Base-by-base conservation (phyloP, 2,329 filamentous ascomycete genomes). In the Alternaria triticina region DNA sequence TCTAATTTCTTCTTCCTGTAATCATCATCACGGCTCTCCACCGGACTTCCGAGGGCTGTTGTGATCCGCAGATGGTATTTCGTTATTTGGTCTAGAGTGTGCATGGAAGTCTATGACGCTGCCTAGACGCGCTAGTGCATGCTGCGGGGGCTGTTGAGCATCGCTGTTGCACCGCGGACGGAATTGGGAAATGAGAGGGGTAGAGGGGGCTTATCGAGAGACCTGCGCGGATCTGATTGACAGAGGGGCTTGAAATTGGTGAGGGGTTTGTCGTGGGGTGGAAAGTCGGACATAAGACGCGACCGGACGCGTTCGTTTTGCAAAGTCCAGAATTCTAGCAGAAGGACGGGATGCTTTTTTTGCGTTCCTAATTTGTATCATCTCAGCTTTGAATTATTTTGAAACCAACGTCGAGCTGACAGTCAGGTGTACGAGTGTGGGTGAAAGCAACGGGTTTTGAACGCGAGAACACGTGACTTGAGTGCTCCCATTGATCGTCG, bases 11-110 rank as follows among this genome's bases (percentile, higher is more conserved):
- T 43, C 17, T 51, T 49, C 23, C 52, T 40, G 44, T 61, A 25
- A 54, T 54, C 43, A 50, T 36, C n/a, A 25, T 52, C 33, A 58
- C 69, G 69, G 69, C 65, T 72, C 70, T 67, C 70, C 70, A 67
- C 62, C 70, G 68, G 69, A 57, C 13, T 45, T 30, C 50, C 7
- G 6, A n/a, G 43, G 8, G 22, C 25, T 58, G 22, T 51, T 40
- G 17, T 23, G 36, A 46, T 56, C 20, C 54, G 30, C 36, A 28
- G 36, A 25, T 33, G 49, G 12, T 20, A 8, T 27, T 52, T 52
- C 49, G 13, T 52, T 36, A 40, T 52, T 52, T n/a, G 30, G 49
- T 52, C 49, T 52, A 52, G 30, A 36, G 36, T 22, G 36, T 33
- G 20, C 17, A 23, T 30, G 11, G 11, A 65, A 61, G 54, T 67